Conservation (phyloP, 2,329 filamentous ascomycete species). For the Colletotrichum zoysiae region DNA sequence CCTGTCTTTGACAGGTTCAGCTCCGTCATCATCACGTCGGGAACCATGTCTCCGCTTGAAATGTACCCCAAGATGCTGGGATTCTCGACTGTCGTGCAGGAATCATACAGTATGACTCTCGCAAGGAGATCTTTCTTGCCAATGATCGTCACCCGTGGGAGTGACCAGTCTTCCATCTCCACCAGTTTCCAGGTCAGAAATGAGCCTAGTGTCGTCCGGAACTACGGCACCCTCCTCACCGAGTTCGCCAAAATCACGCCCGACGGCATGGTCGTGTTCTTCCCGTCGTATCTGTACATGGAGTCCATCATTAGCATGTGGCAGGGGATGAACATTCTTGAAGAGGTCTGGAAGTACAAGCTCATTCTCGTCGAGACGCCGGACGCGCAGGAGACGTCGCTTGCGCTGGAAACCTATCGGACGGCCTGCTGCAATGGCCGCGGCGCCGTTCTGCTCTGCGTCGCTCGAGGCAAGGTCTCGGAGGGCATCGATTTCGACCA, state of each 20-base stretch:
- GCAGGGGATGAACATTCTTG: constrained; percentile 98
- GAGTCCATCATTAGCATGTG: constrained; percentile 99
- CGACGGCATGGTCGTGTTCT: constrained; percentile 98
- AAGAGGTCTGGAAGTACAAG: constrained; percentile 99
- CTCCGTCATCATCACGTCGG: constrained; percentile 98
- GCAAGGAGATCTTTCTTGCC: constrained; percentile 95
- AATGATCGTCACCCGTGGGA: constrained; percentile 96
- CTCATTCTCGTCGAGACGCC: constrained; percentile 97
- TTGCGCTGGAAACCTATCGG: constrained; percentile 95
- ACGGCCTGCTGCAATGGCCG: constrained; percentile 98
- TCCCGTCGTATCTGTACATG: constrained; percentile 99
- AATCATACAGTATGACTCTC: constrained; percentile 97
- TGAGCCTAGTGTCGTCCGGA: constrained; percentile 95
- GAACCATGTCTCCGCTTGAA: constrained; percentile 94
- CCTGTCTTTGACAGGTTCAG: constrained; percentile 98
- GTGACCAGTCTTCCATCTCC: constrained; percentile 92
- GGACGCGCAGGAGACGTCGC: constrained; percentile 94
- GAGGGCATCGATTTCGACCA: constrained; percentile 99
- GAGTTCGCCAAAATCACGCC: constrained; percentile 97
- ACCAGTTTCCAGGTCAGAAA: constrained; percentile 96
- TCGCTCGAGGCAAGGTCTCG: constrained; percentile 95
- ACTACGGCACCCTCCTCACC: constrained; percentile 92
- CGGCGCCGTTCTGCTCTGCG: constrained; percentile 91
- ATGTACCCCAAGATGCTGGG: constrained; percentile 99
- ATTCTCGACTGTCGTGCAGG: constrained; percentile 91